phyloP scores from a whole-genome alignment of 2,329 filamentous ascomycete species.

The Alternaria metachromatica region DNA sequence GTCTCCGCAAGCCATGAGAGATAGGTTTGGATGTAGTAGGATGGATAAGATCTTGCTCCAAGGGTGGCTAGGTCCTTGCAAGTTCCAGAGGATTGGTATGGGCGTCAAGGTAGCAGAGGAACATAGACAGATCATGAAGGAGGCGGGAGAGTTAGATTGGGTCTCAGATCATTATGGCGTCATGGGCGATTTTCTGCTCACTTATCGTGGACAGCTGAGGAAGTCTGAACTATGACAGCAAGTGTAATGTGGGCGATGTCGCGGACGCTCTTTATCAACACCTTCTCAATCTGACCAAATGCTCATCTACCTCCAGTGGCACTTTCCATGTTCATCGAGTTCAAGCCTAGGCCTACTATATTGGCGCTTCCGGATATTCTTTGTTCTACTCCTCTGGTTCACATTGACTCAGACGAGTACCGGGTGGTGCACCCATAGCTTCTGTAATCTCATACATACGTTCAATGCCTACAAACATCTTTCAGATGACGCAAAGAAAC shows the following conservation, averaged over 20 bases:
- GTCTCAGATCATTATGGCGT: conserved; percentile 61
- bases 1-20: conserved; percentile 49
- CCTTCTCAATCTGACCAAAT: background rate
- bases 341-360: background rate
- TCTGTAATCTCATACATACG: background rate
- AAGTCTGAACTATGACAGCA: background rate
- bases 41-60: conserved; percentile 64
- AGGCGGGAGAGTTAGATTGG: conserved; percentile 53
- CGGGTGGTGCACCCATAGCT: background rate
- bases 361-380: background rate
- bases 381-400: background rate
- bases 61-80: conserved; percentile 42
- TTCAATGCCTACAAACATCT: background rate
- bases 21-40: conserved; percentile 58
- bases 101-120: conserved; percentile 54
- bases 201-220: background rate
- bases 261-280: background rate
- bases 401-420: background rate
- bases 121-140: conserved; percentile 30
- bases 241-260: background rate
- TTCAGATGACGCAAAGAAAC: background rate
- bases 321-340: background rate
- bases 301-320: background rate
- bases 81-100: conserved; percentile 58
- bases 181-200: conserved; percentile 38